These are phyloP conservation scores for Suillus subaureus DNA, from an alignment of 768 basidiomycete genomes.

Conservation along the genomic window DNA sequence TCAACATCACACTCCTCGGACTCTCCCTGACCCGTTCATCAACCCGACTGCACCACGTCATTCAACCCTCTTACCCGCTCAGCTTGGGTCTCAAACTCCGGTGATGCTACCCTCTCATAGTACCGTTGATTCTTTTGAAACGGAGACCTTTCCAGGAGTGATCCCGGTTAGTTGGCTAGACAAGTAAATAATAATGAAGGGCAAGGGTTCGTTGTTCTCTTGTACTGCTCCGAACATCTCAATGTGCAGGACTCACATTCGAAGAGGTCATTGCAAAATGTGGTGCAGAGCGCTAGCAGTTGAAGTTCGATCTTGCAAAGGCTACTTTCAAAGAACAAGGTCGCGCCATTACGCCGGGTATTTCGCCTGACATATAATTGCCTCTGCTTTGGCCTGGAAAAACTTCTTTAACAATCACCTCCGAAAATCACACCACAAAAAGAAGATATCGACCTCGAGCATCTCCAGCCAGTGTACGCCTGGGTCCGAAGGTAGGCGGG, in stretches of 20 bases:
- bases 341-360: no score
- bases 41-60: slow-evolving; percentile 58
- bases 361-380: no score
- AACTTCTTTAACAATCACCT: no score
- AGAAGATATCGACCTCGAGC: no score
- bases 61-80: slow-evolving; percentile 80
- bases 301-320: slow-evolving; percentile 70
- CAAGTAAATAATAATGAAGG: neutral
- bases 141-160: neutral
- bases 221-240: no score
- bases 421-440: no score
- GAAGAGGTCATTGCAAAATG: slow-evolving; percentile 92
- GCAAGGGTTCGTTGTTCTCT: neutral
- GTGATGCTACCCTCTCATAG: neutral
- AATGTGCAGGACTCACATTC: slow-evolving; percentile 77
- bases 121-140: neutral
- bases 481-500: no score
- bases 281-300: slow-evolving; percentile 84
- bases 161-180: neutral
- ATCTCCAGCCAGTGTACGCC: neutral
- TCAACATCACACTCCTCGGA: slow-evolving; percentile 53
- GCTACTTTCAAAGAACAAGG: no score
- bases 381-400: no score
- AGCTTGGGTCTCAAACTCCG: slow-evolving; percentile 64
- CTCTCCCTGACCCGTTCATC: slow-evolving; percentile 41